Percentiles rank a stretch among this genome's conserved stretches.
Evolutionary conservation across 345 rosid genomes (phyloP).

Genomic region (Populus simonii): DNA sequence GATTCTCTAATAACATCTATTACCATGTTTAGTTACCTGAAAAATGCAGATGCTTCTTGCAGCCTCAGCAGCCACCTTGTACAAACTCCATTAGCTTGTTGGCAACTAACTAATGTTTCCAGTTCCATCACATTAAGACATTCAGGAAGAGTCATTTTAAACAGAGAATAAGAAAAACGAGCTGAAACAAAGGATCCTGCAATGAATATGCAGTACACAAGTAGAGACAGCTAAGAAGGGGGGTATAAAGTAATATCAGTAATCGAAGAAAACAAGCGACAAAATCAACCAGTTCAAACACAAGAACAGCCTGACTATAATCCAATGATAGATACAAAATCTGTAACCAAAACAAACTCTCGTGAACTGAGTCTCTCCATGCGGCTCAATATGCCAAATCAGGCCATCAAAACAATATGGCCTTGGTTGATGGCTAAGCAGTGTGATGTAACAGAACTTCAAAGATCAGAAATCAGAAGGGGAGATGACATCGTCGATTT

Average conservation of each 20-base stretch:
- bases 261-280: not conserved
- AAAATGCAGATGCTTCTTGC: too few relatives aligned
- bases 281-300: not conserved
- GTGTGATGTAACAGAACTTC: not conserved
- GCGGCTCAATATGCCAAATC: not conserved
- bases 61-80: not conserved
- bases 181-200: not conserved
- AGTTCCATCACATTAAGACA: too few relatives aligned
- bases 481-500: constrained; percentile 93
- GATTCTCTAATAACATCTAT: not conserved
- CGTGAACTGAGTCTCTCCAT: not conserved
- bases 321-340: constrained; percentile 13
- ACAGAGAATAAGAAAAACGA: not conserved
- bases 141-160: not conserved
- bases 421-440: constrained; percentile 17
- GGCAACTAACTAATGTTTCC: too few relatives aligned
- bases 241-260: not conserved
- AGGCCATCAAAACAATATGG: constrained; percentile 2
- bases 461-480: constrained; percentile 59
- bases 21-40: too few relatives aligned
- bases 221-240: not conserved
- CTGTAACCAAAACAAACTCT: constrained; percentile 15
- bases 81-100: not conserved
- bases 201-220: not conserved
- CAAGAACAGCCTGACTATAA: not conserved